Conservation (phyloP, 805 yeast genomes). For the Saturnispora besseyi region DNA sequence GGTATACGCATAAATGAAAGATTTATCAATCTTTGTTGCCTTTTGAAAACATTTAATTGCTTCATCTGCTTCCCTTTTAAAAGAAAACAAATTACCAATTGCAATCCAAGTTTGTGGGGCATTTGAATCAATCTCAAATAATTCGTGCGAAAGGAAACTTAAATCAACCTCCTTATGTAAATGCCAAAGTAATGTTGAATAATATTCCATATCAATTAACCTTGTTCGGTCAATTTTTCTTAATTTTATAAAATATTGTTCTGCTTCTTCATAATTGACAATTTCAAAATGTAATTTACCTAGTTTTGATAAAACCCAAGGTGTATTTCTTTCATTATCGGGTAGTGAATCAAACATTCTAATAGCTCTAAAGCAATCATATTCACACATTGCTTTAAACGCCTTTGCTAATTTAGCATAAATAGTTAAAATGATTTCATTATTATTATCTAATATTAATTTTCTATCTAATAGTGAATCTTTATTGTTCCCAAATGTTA, state of each 20-base stretch:
- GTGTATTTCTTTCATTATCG: conserved; percentile 52
- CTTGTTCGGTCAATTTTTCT: conserved; percentile 70
- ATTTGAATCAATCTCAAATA: conserved; percentile 50
- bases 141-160: conserved; percentile 74
- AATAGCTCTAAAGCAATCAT: conserved; percentile 75
- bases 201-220: conserved; percentile 81
- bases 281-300: conserved; percentile 83
- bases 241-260: conserved; percentile 49
- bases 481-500: conserved; percentile 1
- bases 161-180: conserved; percentile 70
- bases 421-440: conserved; percentile 30
- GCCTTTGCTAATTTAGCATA: conserved; percentile 51
- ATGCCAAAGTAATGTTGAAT: conserved; percentile 90
- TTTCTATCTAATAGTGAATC: conserved; percentile 1
- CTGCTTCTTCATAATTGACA: conserved; percentile 74
- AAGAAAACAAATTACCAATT: conserved; percentile 80
- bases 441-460: neutral
- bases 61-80: conserved; percentile 77
- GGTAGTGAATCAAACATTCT: conserved; percentile 59
- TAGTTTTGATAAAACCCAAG: conserved; percentile 75
- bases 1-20: conserved; percentile 82
- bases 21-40: conserved; percentile 52
- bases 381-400: conserved; percentile 50
- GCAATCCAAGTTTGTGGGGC: conserved; percentile 87
- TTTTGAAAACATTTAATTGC: conserved; percentile 81